Evolutionary conservation across 2,329 filamentous ascomycete genomes (phyloP).

Genomic region (Penicillium sp.): DNA sequence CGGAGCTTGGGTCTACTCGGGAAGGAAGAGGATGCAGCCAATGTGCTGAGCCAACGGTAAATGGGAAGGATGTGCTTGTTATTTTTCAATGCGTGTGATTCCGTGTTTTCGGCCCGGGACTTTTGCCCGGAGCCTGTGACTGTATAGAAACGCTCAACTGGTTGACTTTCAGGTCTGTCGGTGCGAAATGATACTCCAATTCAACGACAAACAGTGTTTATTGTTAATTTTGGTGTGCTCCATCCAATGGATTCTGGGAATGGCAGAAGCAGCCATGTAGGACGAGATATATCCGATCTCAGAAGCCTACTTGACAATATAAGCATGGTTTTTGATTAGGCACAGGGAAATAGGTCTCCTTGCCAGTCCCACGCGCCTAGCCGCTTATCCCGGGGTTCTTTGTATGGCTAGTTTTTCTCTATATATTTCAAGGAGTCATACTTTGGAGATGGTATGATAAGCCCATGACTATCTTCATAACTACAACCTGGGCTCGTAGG

Average conservation of each 20-base stretch:
- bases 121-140: constrained; percentile 22
- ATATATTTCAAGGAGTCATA: not conserved
- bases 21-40: constrained; percentile 76
- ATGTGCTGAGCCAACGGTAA: constrained; percentile 42
- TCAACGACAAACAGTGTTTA: constrained; percentile 12
- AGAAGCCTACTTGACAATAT: not conserved
- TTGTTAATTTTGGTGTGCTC: not conserved
- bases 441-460: not conserved
- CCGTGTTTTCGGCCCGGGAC: constrained; percentile 24
- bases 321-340: not conserved
- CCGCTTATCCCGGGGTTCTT: not conserved
- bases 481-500: too few relatives aligned
- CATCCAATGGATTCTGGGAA: not conserved
- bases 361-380: not conserved
- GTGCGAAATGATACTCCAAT: constrained; percentile 28
- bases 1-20: constrained; percentile 78
- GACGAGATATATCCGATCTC: not conserved
- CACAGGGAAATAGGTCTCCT: not conserved
- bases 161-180: constrained; percentile 14
- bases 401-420: not conserved
- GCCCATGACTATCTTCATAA: not conserved
- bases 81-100: constrained; percentile 25
- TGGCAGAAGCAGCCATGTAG: not conserved
- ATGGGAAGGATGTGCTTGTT: constrained; percentile 20
- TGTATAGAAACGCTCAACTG: constrained; percentile 35